Percentiles rank a stretch among this genome's conserved stretches.
These are phyloP conservation scores for Citrus glauca DNA, from an alignment of 345 rosid genomes.

Conservation along the genomic window DNA sequence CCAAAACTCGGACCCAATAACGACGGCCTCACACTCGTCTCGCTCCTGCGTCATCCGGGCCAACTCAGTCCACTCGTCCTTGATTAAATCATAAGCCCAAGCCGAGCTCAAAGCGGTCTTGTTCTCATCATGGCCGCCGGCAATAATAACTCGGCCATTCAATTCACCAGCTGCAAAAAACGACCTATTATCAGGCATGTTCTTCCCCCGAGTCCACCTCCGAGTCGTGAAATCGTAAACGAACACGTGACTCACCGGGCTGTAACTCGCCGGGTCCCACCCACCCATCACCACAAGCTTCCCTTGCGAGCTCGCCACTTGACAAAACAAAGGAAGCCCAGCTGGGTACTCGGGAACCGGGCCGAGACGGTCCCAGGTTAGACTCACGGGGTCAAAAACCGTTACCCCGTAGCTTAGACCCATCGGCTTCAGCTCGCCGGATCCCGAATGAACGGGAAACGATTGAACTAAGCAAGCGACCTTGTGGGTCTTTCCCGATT, in stretches of 20 bases:
- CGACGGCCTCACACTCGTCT: conserved; percentile 45
- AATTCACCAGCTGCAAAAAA: conserved; percentile 39
- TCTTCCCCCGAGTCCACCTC: conserved; percentile 33
- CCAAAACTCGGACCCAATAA: conserved; percentile 40
- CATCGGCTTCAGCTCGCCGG: conserved; percentile 14
- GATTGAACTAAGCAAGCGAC: conserved; percentile 39
- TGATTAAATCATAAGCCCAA: conserved; percentile 34
- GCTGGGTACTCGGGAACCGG: conserved; percentile 34
- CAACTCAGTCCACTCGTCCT: conserved; percentile 39
- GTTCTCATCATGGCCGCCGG: conserved; percentile 45
- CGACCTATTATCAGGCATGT: conserved; percentile 43
- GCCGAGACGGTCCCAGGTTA: conserved; percentile 32
- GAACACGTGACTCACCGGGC: conserved; percentile 35
- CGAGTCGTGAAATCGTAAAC: conserved; percentile 41
- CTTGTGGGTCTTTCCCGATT: conserved; percentile 21
- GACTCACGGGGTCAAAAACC: conserved; percentile 30
- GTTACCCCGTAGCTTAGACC: conserved; percentile 25
- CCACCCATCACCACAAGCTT: conserved; percentile 44
- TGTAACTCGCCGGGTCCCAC: conserved; percentile 47
- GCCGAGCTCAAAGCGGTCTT: conserved; percentile 39
- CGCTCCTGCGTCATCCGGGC: conserved; percentile 38
- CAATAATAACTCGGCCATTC: conserved; percentile 23
- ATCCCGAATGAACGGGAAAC: not conserved
- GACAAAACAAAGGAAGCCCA: conserved; percentile 48
- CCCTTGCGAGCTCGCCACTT: conserved; percentile 36